Evolutionary conservation across 768 basidiomycete species (phyloP).

Genomic region (Tylopilus rubrobrunneus): DNA sequence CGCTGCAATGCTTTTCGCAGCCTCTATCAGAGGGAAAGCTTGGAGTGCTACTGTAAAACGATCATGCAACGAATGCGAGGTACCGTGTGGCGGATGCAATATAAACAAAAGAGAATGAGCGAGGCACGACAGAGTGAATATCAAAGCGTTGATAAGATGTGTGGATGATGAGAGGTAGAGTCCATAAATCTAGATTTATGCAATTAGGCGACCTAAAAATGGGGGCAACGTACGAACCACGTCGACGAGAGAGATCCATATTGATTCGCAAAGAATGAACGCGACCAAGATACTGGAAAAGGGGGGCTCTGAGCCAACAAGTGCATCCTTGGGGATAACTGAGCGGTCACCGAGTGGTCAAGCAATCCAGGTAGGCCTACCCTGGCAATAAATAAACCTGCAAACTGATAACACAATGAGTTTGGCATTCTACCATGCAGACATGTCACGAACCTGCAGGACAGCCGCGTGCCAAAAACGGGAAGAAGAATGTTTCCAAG

Average conservation of each 20-base stretch:
- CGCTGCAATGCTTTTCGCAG: conserved; percentile 14
- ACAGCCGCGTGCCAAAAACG: conserved; percentile 30
- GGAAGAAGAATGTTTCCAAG: conserved; percentile 17
- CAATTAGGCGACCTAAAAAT: not conserved
- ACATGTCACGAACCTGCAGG: conserved; percentile 32
- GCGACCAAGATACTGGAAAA: conserved; percentile 14
- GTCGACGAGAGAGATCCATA: conserved; percentile 21
- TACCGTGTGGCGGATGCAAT: not conserved
- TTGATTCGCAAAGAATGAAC: conserved; percentile 19
- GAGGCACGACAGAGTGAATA: conserved; percentile 24
- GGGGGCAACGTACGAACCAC: conserved; percentile 16
- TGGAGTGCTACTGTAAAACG: conserved; percentile 9
- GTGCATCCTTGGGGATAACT: conserved; percentile 14
- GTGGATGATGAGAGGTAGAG: conserved; percentile 14
- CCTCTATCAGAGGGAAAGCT: conserved; percentile 16
- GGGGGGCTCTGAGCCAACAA: conserved; percentile 10
- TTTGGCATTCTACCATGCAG: not conserved
- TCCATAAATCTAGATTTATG: conserved; percentile 20
- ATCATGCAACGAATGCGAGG: conserved; percentile 3
- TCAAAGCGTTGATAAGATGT: conserved; percentile 21
- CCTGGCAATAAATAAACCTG: conserved; percentile 31
- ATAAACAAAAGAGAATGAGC: conserved; percentile 13
- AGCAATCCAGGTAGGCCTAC: conserved; percentile 10
- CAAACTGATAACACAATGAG: conserved; percentile 22
- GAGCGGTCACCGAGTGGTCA: not conserved